Percentiles rank a stretch among this genome's conserved stretches.
These are phyloP conservation scores for Sporothrix sp. DNA, from an alignment of 2,329 filamentous ascomycete species.

Conservation along the genomic window DNA sequence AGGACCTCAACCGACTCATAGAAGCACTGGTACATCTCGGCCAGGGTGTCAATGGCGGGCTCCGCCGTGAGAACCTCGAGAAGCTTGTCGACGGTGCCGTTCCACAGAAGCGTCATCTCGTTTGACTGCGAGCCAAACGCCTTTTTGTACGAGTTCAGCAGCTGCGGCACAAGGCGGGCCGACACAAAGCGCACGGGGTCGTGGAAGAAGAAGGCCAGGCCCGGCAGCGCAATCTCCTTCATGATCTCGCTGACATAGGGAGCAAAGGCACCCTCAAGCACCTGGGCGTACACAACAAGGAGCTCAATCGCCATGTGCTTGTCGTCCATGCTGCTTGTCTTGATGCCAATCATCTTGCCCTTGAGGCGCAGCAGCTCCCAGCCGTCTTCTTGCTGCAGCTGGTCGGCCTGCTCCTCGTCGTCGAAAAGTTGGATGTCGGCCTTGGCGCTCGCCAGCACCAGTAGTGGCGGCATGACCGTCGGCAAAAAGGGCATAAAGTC, in stretches of 20 bases:
- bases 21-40: constrained; percentile 99
- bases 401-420: constrained; percentile 86
- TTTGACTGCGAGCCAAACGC: constrained; percentile 72
- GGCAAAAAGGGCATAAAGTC: constrained; percentile 91
- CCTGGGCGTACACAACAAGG: constrained; percentile 92
- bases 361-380: constrained; percentile 97
- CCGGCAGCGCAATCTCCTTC: constrained; percentile 91
- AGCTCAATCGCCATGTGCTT: constrained; percentile 99
- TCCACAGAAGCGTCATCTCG: constrained; percentile 76
- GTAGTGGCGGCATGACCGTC: constrained; percentile 86
- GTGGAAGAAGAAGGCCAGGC: constrained; percentile 97
- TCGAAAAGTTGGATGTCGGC: constrained; percentile 95
- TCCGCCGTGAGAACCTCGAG: constrained; percentile 89
- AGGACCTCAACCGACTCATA: constrained; percentile 96
- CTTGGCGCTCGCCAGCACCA: constrained; percentile 86
- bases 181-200: constrained; percentile 93
- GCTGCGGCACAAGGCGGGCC: constrained; percentile 85
- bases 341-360: constrained; percentile 97
- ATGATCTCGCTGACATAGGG: constrained; percentile 88
- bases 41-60: constrained; percentile 88
- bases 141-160: constrained; percentile 90
- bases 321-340: constrained; percentile 92
- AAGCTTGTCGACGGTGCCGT: constrained; percentile 75
- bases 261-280: constrained; percentile 85
- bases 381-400: constrained; percentile 87